Evolutionary conservation across 768 basidiomycete genomes (phyloP), one percentile per base, ranked within the genome.

Genomic region (Mycena vitilis): DNA sequence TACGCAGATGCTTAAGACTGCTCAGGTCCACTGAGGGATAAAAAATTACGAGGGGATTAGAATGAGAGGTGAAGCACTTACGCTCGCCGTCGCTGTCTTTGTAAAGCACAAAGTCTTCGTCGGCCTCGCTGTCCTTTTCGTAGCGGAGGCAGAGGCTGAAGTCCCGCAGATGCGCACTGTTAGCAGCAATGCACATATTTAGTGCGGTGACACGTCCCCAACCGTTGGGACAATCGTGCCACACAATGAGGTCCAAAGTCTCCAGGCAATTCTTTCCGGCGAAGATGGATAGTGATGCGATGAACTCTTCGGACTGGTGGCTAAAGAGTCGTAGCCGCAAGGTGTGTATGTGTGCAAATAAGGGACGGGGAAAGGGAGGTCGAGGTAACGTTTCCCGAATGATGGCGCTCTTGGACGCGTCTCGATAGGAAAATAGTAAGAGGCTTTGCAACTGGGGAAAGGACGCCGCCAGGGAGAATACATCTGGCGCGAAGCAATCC

Each of bases 191-290:
- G 45, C 59, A 22, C 37, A 62, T 11, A 5, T 60, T 59, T 7
- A 68, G 12, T 3, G 62, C 40, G 18, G 22, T 12, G 6, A 68
- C 52, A 2, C 62, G 67, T 1, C 67, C 67, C 67, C 67, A 68
- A 1, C 67, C 67, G 37, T 68, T 60, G 23, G 59, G 67, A 23
- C 54, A 68, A n/a, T 9, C 25, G 45, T 68, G 67, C 10, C 53
- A 68, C 11, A 63, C 11, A n/a, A 23, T 54, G 11, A 68, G 16
- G 16, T 68, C 56, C 9, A 68, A 25, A 8, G 56, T 53, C 38
- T 68, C 61, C 16, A 68, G 36, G 0, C 37, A 62, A 5, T 54
- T 34, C 1, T 23, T 13, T 5, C 44, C 52, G 16, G 25, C 47
- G 0, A 42, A 23, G 16, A 10, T 68, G 22, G 30, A 34, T 11